Base-by-base conservation (phyloP, 306 rosid genomes). In the Pyrus pyrifolia region DNA sequence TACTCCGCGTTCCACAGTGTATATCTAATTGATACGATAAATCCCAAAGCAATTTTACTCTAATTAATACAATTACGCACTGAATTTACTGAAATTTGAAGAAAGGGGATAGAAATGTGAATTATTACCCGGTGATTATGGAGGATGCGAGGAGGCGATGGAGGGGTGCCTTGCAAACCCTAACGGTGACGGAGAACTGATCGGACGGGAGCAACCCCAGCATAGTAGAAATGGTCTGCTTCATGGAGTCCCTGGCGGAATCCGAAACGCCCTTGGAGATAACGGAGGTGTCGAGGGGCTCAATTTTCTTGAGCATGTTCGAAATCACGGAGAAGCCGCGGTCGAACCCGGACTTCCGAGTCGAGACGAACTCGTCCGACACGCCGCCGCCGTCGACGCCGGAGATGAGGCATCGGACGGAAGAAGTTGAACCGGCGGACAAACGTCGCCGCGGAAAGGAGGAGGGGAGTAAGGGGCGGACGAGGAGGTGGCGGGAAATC, bases 1-100 rank as follows among this genome's bases (percentile, higher is more conserved):
- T 95, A 95, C 86, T 92, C 99, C 8, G 93, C 99, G 77, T 89
- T 95, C 99, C 99, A 95, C 51, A 95, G 82, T 11, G 99, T 95
- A 78, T 92, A 95, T 88, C 99, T 95, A 75, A 68, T 49, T 65
- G 23, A 70, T 10, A 18, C 2, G 8, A 49, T 15, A 15, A 49
- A 70, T 76, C 19, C 66, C 80, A 15, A 51, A 42, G 66, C 46
- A 68, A 68, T 62, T 3, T 4, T 49, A 49, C 55, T 49, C 3
- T 57, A 42, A 42, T 73, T 33, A 17, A 27, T 5, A 2, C 45
- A 44, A 74, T 61, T 60, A 66, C 15, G 46, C 70, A 5, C 15
- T 12, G 46, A 66, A 35, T 35, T 66, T 2, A 66, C 11, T 35
- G 46, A 66, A 73, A 40, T 15, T 2, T 7, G 58, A 7, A 44